These are phyloP conservation scores for Monosporozyma aquatica DNA, from an alignment of 805 yeast genomes.

Conservation along the genomic window DNA sequence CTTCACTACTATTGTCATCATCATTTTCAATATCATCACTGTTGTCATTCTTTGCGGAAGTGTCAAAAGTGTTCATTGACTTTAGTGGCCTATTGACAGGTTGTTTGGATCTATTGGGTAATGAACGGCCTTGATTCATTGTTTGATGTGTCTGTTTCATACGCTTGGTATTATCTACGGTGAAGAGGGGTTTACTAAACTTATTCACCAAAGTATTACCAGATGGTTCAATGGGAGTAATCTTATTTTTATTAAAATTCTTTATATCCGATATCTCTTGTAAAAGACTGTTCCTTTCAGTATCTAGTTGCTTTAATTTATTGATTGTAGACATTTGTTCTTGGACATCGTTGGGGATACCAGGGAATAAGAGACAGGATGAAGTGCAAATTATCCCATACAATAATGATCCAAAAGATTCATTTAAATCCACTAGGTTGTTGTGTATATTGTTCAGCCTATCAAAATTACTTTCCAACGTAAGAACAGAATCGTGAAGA, in stretches of 20 bases:
- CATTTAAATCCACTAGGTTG: conserved; percentile 58
- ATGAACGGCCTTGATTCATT: background rate
- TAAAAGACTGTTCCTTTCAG: conserved; percentile 14
- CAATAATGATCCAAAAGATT: conserved; percentile 64
- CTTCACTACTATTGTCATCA: conserved; percentile 27
- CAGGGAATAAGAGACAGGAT: conserved; percentile 70
- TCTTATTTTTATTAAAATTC: background rate
- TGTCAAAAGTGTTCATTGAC: too few relatives aligned
- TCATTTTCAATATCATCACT: conserved; percentile 2
- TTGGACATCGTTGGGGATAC: conserved; percentile 21
- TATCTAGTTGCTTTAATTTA: conserved; percentile 12
- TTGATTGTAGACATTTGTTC: conserved; percentile 19
- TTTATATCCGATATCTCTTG: conserved; percentile 8
- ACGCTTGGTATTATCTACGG: conserved; percentile 4
- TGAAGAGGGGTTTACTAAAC: conserved; percentile 5
- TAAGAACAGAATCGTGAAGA: conserved; percentile 41
- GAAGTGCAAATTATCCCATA: conserved; percentile 80
- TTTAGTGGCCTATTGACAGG: background rate
- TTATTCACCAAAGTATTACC: background rate
- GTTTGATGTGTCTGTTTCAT: background rate
- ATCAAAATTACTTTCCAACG: conserved; percentile 51
- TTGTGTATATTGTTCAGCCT: conserved; percentile 52
- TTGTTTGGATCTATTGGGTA: background rate
- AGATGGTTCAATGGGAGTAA: background rate
- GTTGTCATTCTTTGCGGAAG: too few relatives aligned